Percentiles rank a stretch among this genome's conserved stretches.
Conservation (phyloP, 192 early-diverging fungal genomes). For the Rhizophagus sp. region DNA sequence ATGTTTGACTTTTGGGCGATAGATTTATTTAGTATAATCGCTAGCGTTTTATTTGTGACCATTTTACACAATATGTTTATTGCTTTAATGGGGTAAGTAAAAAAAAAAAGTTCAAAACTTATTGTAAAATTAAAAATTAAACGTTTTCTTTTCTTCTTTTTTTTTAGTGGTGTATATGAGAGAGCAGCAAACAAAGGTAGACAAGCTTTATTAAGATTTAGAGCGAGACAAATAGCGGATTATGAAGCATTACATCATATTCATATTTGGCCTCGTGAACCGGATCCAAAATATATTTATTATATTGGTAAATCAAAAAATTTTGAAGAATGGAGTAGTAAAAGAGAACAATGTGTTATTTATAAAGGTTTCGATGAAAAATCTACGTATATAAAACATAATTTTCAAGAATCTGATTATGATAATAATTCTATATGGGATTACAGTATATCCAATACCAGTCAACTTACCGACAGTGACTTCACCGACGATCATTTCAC, state of each 20-base stretch:
- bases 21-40: neutral
- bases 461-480: too few species aligned
- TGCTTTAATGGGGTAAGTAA: neutral
- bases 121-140: neutral
- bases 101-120: neutral
- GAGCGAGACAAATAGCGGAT: neutral
- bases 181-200: neutral
- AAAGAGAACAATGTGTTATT: neutral
- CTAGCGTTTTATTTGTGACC: neutral
- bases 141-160: neutral
- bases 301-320: neutral
- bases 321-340: neutral
- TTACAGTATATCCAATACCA: too few species aligned
- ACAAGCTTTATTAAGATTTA: neutral
- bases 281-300: neutral
- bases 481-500: too few species aligned
- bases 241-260: constrained; percentile 1
- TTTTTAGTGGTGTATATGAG: neutral
- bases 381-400: neutral
- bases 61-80: constrained; percentile 2
- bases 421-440: neutral
- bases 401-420: neutral
- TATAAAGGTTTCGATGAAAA: neutral
- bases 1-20: neutral
- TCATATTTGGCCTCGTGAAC: neutral